phyloP scores from a whole-genome alignment of 768 basidiomycete genomes.

The Suillus plorans region DNA sequence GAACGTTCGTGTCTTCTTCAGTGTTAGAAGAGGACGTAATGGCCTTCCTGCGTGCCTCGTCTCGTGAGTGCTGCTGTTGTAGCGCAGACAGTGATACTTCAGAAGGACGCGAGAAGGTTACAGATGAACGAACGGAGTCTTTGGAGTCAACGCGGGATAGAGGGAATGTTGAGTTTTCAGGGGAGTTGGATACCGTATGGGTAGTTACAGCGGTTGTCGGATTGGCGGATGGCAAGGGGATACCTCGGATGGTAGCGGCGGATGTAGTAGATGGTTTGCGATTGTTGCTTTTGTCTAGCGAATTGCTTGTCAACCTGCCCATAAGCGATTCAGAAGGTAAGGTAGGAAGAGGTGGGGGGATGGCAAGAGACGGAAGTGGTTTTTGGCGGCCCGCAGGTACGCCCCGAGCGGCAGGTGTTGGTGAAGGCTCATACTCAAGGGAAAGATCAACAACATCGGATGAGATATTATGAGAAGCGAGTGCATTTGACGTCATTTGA shows the following conservation, averaged over 20 bases:
- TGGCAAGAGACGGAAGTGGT: conserved; percentile 47
- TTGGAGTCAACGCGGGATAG: conserved; percentile 49
- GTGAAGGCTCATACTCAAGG: conserved; percentile 44
- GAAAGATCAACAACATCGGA: conserved; percentile 31
- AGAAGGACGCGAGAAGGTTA: conserved; percentile 67
- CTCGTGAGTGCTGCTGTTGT: conserved; percentile 48
- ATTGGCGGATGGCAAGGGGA: conserved; percentile 51
- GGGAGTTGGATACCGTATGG: conserved; percentile 58
- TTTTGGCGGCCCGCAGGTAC: conserved; percentile 40
- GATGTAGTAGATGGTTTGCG: conserved; percentile 47
- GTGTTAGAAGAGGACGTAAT: conserved; percentile 28
- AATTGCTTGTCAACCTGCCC: conserved; percentile 19
- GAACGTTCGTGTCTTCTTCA: conserved; percentile 20
- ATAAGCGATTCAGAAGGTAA: conserved; percentile 57
- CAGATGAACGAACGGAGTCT: conserved; percentile 43
- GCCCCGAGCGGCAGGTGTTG: conserved; percentile 41
- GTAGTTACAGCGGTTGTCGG: conserved; percentile 68
- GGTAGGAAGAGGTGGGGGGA: conserved; percentile 58
- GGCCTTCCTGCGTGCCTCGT: conserved; percentile 36
- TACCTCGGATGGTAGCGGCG: conserved; percentile 44
- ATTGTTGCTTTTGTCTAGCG: conserved; percentile 29
- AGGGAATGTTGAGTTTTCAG: conserved; percentile 29
- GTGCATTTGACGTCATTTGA: conserved; percentile 17
- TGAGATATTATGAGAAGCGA: conserved; percentile 19
- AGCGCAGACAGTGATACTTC: conserved; percentile 54